Conservation (phyloP, 805 yeast species). For the Ogataea philodendri region DNA sequence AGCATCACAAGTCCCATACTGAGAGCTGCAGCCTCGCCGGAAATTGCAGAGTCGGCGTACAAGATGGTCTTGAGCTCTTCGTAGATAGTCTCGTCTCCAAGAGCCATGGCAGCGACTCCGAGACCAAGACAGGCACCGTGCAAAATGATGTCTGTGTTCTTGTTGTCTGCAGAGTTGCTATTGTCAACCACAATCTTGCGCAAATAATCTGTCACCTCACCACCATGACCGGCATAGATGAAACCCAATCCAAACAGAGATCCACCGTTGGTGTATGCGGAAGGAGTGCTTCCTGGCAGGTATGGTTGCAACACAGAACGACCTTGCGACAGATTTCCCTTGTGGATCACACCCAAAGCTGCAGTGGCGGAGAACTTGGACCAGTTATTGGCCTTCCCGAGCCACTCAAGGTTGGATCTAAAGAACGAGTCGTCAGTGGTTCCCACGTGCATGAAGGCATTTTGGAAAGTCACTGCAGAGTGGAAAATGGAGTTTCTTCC, state of each 20-base stretch:
- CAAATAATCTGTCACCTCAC: slow-evolving; percentile 77
- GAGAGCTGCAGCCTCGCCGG: slow-evolving; percentile 95
- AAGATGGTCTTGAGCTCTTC: slow-evolving; percentile 81
- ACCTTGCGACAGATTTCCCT: slow-evolving; percentile 91
- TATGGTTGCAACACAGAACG: slow-evolving; percentile 84
- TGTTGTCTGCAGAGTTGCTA: slow-evolving; percentile 38
- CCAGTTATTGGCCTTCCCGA: slow-evolving; percentile 98
- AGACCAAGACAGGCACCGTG: slow-evolving; percentile 96
- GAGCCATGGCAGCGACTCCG: slow-evolving; percentile 97
- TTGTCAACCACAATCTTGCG: slow-evolving; percentile 68
- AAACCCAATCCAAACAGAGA: slow-evolving; percentile 90
- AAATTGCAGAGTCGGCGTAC: slow-evolving; percentile 86
- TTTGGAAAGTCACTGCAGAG: slow-evolving; percentile 91
- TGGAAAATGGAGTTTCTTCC: slow-evolving; percentile 93
- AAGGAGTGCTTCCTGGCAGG: slow-evolving; percentile 75
- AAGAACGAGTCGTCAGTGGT: slow-evolving; percentile 94
- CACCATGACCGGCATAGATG: slow-evolving; percentile 94
- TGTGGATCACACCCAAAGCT: slow-evolving; percentile 94
- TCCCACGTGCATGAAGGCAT: slow-evolving; percentile 93
- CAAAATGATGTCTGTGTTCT: slow-evolving; percentile 75
- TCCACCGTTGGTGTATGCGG: slow-evolving; percentile 93
- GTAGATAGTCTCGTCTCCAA: slow-evolving; percentile 68
- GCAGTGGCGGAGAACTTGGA: slow-evolving; percentile 97
- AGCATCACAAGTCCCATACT: slow-evolving; percentile 96
- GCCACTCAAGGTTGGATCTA: slow-evolving; percentile 89